Conservation (phyloP, 2,329 filamentous ascomycete species). For the Fusarium acutatum region DNA sequence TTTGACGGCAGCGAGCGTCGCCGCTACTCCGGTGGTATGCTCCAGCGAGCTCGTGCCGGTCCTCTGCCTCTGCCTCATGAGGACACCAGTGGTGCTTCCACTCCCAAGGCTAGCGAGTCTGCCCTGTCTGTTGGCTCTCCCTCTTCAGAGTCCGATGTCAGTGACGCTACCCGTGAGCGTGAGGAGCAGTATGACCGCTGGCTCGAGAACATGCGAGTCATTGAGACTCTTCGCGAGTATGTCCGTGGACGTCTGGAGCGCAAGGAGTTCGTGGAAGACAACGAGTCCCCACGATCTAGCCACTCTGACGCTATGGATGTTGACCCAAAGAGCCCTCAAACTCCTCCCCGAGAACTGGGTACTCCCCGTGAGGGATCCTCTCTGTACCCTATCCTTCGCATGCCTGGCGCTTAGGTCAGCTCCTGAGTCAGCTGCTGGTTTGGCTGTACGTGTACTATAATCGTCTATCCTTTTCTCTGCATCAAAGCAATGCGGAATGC, state of each 20-base stretch:
- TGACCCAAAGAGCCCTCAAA: constrained; percentile 46
- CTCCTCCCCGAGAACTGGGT: constrained; percentile 37
- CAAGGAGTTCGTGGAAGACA: constrained; percentile 58
- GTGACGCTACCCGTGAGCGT: constrained; percentile 61
- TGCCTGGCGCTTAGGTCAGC: constrained; percentile 46
- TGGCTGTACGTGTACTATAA: constrained; percentile 37
- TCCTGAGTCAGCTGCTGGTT: constrained; percentile 11
- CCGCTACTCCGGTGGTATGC: constrained; percentile 72
- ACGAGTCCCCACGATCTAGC: constrained; percentile 18
- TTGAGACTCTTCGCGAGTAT: constrained; percentile 68
- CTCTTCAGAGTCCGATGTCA: constrained; percentile 62
- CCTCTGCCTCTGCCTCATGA: constrained; percentile 51
- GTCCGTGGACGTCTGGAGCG: constrained; percentile 65
- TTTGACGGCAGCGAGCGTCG: constrained; percentile 71
- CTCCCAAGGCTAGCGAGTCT: constrained; percentile 55
- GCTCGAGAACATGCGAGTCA: constrained; percentile 72
- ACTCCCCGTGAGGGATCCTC: constrained; percentile 45
- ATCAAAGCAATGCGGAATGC: background rate
- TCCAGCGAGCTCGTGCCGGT: constrained; percentile 64
- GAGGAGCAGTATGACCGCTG: constrained; percentile 71
- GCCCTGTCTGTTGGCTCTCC: constrained; percentile 61
- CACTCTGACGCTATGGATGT: constrained; percentile 50
- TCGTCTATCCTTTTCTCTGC: constrained; percentile 6
- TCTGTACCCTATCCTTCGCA: constrained; percentile 53
- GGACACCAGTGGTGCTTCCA: constrained; percentile 51